Evolutionary conservation across 306 rosid genomes (phyloP).

Genomic region (Cajanus cajan): DNA sequence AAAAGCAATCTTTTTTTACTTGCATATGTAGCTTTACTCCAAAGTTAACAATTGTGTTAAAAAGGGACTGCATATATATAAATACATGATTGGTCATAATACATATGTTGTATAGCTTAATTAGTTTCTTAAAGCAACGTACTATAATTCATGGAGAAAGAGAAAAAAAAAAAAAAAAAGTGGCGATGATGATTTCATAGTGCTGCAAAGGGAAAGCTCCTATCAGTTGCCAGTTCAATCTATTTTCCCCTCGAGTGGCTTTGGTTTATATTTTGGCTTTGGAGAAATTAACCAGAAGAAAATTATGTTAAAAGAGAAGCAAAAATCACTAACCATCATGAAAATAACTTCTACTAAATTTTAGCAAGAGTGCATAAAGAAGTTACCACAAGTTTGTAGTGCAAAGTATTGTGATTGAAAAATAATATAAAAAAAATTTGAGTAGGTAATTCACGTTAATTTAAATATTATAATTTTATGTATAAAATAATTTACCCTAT

Average conservation of each 20-base stretch:
- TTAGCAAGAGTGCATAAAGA: background rate
- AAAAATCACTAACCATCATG: constrained; percentile 13
- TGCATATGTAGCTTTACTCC: background rate
- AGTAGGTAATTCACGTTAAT: too few relatives aligned
- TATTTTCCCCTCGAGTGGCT: background rate
- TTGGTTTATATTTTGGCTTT: background rate
- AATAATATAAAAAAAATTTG: too few relatives aligned
- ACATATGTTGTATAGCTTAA: background rate
- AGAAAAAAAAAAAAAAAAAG: background rate
- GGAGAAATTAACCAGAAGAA: background rate
- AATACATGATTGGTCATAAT: constrained; percentile 8
- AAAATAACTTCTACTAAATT: background rate
- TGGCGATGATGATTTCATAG: constrained; percentile 16
- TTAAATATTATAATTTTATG: too few relatives aligned
- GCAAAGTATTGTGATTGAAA: background rate
- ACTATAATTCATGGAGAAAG: background rate
- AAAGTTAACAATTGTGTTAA: constrained; percentile 23
- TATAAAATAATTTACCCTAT: too few relatives aligned
- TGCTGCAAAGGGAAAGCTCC: background rate
- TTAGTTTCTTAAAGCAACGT: constrained; percentile 2
- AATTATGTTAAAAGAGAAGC: background rate
- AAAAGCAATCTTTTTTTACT: background rate
- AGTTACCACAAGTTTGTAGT: background rate
- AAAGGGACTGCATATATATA: background rate
- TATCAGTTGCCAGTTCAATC: background rate